Base-by-base conservation (phyloP, 2,329 filamentous ascomycete genomes). In the Trichoderma sp. region DNA sequence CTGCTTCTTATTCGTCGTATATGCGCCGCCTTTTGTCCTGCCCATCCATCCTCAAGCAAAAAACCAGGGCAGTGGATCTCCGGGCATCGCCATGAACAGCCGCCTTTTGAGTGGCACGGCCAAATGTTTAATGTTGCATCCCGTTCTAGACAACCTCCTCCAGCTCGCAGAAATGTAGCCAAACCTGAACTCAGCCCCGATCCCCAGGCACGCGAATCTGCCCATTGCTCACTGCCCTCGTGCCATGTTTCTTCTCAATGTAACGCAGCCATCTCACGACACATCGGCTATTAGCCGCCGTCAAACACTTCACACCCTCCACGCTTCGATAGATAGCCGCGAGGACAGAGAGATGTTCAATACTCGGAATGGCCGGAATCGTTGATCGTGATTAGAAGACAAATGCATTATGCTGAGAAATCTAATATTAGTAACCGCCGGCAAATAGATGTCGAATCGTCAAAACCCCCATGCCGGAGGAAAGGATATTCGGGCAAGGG, bases 231-330 rank as follows among this genome's bases (percentile, higher is more conserved):
- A 7, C 14, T 66, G 47, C 28, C 47, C 63, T 56, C 63, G 63
- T 66, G 47, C 43, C 18, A 53, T 53, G 28, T n/a, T 43, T 43
- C 66, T 28, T 69, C 30, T 4, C 14, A 28, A 70, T 70, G 66
- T 70, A 62, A 70, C 66, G 28, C 66, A 70, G 21, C 65, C 66
- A 69, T 61, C 39, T 61, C 57, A n/a, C 24, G 39, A 53, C 66
- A 53, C 66, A 62, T 70, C 66, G 66, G 57, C 57, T 53, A 62
- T 53, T 70, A 70, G 39, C 39, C 66, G 66, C 66, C 66, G 66
- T 61, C 66, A 53, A 43, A 43, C 24, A 69, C n/a, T 14, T 21
- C 28, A 26, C 66, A 62, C 39, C 39, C 66, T 51, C 66, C 36
- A 63, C 21, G 21, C 39, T 62, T 62, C 53, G 14, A 51, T 21